Conservation (phyloP, 805 yeast genomes). For the Metschnikowia dekortorum region DNA sequence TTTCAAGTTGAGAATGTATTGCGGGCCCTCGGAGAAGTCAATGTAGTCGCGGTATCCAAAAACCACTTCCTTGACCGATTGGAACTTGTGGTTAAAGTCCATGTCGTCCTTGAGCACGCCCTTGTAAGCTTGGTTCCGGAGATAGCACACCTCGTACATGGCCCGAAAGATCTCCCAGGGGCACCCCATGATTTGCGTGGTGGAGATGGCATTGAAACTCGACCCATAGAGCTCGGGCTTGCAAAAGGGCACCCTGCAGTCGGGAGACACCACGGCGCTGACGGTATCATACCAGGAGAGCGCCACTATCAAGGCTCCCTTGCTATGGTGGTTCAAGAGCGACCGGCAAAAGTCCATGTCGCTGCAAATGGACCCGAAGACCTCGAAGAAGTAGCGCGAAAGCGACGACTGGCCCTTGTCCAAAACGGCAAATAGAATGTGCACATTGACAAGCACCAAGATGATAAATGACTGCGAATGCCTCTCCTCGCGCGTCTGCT, state of each 20-base stretch:
- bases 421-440: constrained; percentile 47
- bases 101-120: constrained; percentile 9
- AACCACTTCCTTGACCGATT: constrained; percentile 30
- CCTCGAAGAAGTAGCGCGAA: constrained; percentile 44
- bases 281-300: constrained; percentile 59
- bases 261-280: constrained; percentile 52
- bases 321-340: constrained; percentile 44
- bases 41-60: constrained; percentile 48
- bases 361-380: constrained; percentile 47
- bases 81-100: constrained; percentile 19
- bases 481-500: constrained; percentile 4
- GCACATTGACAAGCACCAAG: constrained; percentile 49
- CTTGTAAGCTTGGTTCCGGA: constrained; percentile 24
- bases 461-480: constrained; percentile 35
- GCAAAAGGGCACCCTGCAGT: constrained; percentile 52
- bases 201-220: constrained; percentile 39
- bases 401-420: constrained; percentile 54
- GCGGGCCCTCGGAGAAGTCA: constrained; percentile 16
- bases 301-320: constrained; percentile 47
- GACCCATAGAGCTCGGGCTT: constrained; percentile 51
- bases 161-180: constrained; percentile 54
- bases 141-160: constrained; percentile 40
- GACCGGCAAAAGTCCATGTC: constrained; percentile 38
- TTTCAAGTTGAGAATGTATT: constrained; percentile 40
- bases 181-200: constrained; percentile 55